Percentiles rank a stretch among this genome's conserved stretches.
These are phyloP conservation scores for Starmerella potacharoeniae DNA, from an alignment of 805 yeast genomes.

Conservation along the genomic window DNA sequence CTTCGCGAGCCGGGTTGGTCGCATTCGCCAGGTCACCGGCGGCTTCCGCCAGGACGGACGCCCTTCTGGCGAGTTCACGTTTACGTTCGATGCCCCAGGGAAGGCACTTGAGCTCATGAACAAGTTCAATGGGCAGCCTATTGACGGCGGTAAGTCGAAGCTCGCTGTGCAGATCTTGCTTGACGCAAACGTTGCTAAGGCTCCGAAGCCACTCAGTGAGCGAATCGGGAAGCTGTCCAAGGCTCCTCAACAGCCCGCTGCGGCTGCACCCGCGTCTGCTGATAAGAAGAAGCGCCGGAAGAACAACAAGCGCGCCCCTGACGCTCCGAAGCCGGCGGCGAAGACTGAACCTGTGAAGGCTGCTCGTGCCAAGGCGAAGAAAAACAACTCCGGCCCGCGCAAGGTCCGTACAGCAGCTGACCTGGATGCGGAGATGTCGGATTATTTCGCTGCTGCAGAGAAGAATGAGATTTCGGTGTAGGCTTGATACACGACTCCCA, in stretches of 20 bases:
- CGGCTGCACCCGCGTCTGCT: neutral
- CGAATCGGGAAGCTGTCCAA: constrained; percentile 17
- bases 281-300: constrained; percentile 3
- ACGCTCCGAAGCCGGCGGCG: constrained; percentile 8
- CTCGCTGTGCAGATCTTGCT: constrained; percentile 72
- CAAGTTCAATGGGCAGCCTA: constrained; percentile 83
- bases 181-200: constrained; percentile 43
- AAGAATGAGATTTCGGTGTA: constrained; percentile 21
- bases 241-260: neutral
- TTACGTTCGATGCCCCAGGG: constrained; percentile 57
- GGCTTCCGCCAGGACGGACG: constrained; percentile 79
- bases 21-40: constrained; percentile 57
- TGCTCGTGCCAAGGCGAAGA: constrained; percentile 19
- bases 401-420: constrained; percentile 76
- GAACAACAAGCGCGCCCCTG: constrained; percentile 12
- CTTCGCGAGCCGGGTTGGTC: constrained; percentile 78
- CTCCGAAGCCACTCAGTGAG: constrained; percentile 14
- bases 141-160: constrained; percentile 72
- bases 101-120: constrained; percentile 70
- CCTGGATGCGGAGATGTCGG: constrained; percentile 96
- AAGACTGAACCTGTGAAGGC: constrained; percentile 6
- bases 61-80: constrained; percentile 85
- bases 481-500: neutral
- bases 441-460: constrained; percentile 47
- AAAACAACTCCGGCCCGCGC: constrained; percentile 22